phyloP scores from a whole-genome alignment of 2,329 filamentous ascomycete species.

The Cladorrhinum sp. region DNA sequence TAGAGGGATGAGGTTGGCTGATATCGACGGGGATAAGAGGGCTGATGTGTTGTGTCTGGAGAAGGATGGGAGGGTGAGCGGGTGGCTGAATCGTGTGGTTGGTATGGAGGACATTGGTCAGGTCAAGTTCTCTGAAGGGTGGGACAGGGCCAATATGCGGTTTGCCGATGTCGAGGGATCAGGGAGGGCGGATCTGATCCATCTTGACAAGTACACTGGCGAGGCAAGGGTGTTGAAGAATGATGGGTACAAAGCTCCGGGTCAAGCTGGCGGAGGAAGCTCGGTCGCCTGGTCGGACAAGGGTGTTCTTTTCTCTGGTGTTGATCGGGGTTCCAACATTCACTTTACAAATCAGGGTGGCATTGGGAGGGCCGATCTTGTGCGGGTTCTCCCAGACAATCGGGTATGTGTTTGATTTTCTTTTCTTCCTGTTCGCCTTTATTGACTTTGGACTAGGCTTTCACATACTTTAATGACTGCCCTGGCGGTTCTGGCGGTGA shows the following conservation, averaged over 20 bases:
- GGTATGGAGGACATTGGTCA: conserved; percentile 23
- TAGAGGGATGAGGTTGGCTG: conserved; percentile 13
- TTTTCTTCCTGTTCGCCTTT: neutral
- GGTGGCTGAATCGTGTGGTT: conserved; percentile 14
- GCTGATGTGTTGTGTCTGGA: conserved; percentile 14
- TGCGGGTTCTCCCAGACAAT: conserved; percentile 1
- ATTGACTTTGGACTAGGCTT: neutral
- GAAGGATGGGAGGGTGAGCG: conserved; percentile 9
- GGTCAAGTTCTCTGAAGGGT: conserved; percentile 29
- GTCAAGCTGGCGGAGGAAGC: neutral
- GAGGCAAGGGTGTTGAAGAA: conserved; percentile 34
- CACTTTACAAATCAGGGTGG: conserved; percentile 15
- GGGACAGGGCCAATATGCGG: conserved; percentile 32
- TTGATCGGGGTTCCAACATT: conserved; percentile 11
- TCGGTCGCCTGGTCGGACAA: conserved; percentile 11
- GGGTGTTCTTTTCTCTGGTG: conserved; percentile 8
- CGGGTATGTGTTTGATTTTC: neutral
- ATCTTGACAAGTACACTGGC: conserved; percentile 33
- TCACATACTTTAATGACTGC: conserved; percentile 16
- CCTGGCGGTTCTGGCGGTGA: conserved; percentile 10
- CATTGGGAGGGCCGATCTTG: conserved; percentile 11
- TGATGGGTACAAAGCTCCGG: neutral
- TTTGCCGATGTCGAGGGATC: conserved; percentile 40
- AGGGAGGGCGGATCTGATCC: conserved; percentile 35
- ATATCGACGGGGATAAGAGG: conserved; percentile 10